phyloP scores from a whole-genome alignment of 306 rosid species.

The Arachis stenosperma region DNA sequence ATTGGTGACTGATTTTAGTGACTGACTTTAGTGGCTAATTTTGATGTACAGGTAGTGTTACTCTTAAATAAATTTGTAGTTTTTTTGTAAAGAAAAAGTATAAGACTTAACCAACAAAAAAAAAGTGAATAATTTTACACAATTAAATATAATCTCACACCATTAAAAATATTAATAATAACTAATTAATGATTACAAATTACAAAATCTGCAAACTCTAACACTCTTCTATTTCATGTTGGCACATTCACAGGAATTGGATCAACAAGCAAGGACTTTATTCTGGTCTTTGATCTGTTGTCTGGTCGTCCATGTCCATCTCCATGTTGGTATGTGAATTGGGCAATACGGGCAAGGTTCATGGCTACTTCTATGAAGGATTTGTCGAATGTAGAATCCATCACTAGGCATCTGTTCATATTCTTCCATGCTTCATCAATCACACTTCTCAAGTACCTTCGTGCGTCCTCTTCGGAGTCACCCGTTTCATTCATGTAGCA shows the following conservation, averaged over 20 bases:
- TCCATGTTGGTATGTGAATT: conserved; percentile 50
- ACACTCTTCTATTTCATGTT: no score
- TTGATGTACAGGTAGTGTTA: no score
- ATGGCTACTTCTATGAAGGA: conserved; percentile 30
- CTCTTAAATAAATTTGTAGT: no score
- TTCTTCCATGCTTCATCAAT: conserved; percentile 46
- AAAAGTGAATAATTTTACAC: no score
- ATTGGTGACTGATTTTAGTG: no score
- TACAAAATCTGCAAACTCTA: no score
- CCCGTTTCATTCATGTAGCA: conserved; percentile 28
- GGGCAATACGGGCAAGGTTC: conserved; percentile 45
- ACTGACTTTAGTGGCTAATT: no score
- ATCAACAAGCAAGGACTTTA: conserved; percentile 35
- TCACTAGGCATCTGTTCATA: conserved; percentile 32
- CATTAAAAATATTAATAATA: no score
- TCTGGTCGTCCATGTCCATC: conserved; percentile 52
- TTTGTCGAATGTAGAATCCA: conserved; percentile 36
- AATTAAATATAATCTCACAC: no score
- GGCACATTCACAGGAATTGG: conserved; percentile 26
- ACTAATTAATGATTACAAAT: no score
- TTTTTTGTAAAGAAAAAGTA: no score
- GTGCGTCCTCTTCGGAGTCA: conserved; percentile 33
- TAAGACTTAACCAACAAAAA: no score
- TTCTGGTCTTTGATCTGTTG: conserved; percentile 24
- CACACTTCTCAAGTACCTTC: conserved; percentile 3